A percentile compares a stretch with the other conserved stretches of the same genome.
phyloP scores from a whole-genome alignment of 768 basidiomycete genomes.

The Pleurotus eryngii region DNA sequence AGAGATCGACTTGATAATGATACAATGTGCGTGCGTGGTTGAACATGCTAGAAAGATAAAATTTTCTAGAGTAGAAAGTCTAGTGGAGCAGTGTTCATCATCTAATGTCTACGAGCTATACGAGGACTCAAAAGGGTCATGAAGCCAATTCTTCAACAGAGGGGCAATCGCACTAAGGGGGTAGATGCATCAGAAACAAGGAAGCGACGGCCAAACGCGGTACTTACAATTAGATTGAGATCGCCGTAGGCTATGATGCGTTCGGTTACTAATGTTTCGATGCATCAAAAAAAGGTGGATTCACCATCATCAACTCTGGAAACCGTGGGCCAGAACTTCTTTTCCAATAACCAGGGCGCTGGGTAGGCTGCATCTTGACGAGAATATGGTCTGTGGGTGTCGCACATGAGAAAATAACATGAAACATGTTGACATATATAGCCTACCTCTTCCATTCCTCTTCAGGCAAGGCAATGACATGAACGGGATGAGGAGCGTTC shows the following conservation, averaged over 20 bases:
- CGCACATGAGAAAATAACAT: slow-evolving; percentile 8
- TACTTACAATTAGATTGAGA: slow-evolving; percentile 79
- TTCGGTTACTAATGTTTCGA: neutral
- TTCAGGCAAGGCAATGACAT: slow-evolving; percentile 67
- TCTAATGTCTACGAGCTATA: slow-evolving; percentile 12
- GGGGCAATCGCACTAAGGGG: slow-evolving; percentile 74
- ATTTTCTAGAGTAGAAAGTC: slow-evolving; percentile 52
- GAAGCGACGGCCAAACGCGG: neutral
- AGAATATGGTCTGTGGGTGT: slow-evolving; percentile 69
- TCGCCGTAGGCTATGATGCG: slow-evolving; percentile 78
- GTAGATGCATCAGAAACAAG: slow-evolving; percentile 9
- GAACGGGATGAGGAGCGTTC: slow-evolving; percentile 91
- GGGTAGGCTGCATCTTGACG: slow-evolving; percentile 92
- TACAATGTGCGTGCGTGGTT: slow-evolving; percentile 51
- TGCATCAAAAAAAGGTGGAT: slow-evolving; percentile 19
- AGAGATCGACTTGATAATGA: slow-evolving; percentile 20
- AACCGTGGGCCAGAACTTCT: slow-evolving; percentile 97
- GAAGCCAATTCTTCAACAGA: slow-evolving; percentile 75
- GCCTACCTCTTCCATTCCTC: slow-evolving; percentile 82
- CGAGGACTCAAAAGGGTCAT: slow-evolving; percentile 17
- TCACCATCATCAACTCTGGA: slow-evolving; percentile 90
- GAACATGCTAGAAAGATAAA: slow-evolving; percentile 48
- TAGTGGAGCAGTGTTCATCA: slow-evolving; percentile 10
- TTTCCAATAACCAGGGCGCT: slow-evolving; percentile 72
- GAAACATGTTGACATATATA: neutral